A percentile compares a stretch with the other conserved stretches of the same genome.
Conservation (phyloP, 305 asterid genomes). For the Nicotiana rustica region DNA sequence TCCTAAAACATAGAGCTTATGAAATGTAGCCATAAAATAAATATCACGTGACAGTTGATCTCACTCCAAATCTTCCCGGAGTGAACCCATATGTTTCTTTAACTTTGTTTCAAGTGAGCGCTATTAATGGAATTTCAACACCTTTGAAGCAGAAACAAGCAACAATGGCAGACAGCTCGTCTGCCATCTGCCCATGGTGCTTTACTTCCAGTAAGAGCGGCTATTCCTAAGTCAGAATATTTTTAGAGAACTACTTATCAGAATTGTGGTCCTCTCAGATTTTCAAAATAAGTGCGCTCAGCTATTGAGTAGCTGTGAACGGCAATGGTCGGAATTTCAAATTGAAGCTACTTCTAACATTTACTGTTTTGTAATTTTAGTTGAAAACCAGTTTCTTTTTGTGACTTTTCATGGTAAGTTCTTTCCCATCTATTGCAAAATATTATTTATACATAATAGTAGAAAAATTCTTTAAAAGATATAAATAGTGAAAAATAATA, state of each 20-base stretch:
- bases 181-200: conserved; percentile 1
- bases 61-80: conserved; percentile 7
- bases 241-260: conserved; percentile 19
- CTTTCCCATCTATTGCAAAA: background rate
- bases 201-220: conserved; percentile 4
- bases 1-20: background rate
- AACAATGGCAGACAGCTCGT: background rate
- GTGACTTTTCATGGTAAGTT: background rate
- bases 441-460: background rate
- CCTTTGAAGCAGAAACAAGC: background rate
- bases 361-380: background rate
- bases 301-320: conserved; percentile 9
- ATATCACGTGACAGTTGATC: background rate
- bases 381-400: conserved; percentile 22
- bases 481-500: background rate
- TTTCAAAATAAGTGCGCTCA: background rate
- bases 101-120: conserved; percentile 16
- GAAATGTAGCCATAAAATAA: background rate
- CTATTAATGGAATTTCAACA: conserved; percentile 17
- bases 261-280: background rate
- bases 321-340: background rate
- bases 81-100: background rate
- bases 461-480: background rate
- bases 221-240: background rate
- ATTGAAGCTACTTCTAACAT: background rate